Evolutionary conservation across 805 yeast genomes (phyloP).

Genomic region (Nakazawaea peltata): DNA sequence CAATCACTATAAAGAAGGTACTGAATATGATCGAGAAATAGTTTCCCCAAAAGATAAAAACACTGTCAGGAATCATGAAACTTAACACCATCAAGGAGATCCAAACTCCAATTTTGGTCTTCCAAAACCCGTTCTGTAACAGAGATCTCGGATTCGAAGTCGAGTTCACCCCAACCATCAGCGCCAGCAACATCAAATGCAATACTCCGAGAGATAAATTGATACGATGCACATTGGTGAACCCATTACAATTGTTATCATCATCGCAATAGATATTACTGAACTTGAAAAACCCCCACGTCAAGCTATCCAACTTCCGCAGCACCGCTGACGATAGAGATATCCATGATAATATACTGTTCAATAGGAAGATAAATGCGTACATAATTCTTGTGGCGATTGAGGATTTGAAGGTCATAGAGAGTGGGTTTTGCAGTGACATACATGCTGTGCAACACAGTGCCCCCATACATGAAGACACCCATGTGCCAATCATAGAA

Average conservation of each 20-base stretch:
- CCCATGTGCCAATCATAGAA: slow-evolving; percentile 48
- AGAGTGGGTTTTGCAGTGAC: slow-evolving; percentile 25
- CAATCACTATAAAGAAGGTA: slow-evolving; percentile 79
- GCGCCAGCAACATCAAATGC: slow-evolving; percentile 62
- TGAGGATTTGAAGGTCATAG: slow-evolving; percentile 51
- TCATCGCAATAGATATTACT: slow-evolving; percentile 59
- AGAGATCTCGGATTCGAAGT: slow-evolving; percentile 71
- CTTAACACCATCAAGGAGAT: slow-evolving; percentile 45
- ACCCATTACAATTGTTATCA: slow-evolving; percentile 75
- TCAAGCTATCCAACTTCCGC: slow-evolving; percentile 60
- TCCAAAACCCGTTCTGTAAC: slow-evolving; percentile 92
- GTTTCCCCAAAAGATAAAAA: slow-evolving; percentile 87
- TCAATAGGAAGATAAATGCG: slow-evolving; percentile 68
- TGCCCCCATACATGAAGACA: slow-evolving; percentile 77
- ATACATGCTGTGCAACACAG: slow-evolving; percentile 63
- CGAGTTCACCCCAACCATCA: slow-evolving; percentile 68
- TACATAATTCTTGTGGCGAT: slow-evolving; percentile 81
- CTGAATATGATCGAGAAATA: slow-evolving; percentile 80
- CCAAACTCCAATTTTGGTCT: slow-evolving; percentile 60
- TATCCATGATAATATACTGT: slow-evolving; percentile 88
- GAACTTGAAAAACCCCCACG: slow-evolving; percentile 60
- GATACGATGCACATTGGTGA: slow-evolving; percentile 88
- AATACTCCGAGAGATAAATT: slow-evolving; percentile 80
- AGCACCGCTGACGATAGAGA: slow-evolving; percentile 77
- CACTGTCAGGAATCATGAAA: slow-evolving; percentile 78